Evolutionary conservation across 2,329 filamentous ascomycete species (phyloP), one percentile per base, ranked within the genome.

Genomic region (Harringtonia aguacate): DNA sequence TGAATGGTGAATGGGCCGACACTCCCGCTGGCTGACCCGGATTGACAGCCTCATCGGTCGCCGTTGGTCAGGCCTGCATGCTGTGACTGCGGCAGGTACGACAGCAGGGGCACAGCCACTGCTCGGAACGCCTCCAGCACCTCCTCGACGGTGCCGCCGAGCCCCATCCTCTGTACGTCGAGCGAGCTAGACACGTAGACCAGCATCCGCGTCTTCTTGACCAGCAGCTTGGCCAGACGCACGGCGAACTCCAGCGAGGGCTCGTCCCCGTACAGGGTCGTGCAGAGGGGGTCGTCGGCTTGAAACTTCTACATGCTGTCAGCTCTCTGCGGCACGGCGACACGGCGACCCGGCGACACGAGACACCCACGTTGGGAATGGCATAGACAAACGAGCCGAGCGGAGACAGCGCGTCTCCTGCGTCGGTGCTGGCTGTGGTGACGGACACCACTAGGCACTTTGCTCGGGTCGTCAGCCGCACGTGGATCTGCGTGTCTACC

Each of bases 341-440:
- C 15, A 30, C 36, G n/a, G 17, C 15, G 37, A 20, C 5, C 7
- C 9, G 12, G 35, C 35, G 18, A 18, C 44, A 18, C 12, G 20
- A 28, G 22, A 22, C 14, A 60, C 67, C 55, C 67, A 95, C 92
- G 65, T 95, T 84, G 15, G 92, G 90, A 60, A 98, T 77, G 3
- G 89, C 86, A 59, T 95, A 97, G 37, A 97, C 86, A 58, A 97
- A 90, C 40, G 87, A 95, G 4, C 92, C 90, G 63, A 97, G 73
- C 40, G 74, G 67, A 34, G 74, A 66, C 8, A 69, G 59, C 9
- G 62, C 58, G 42, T 67, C 66, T 8, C 37, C 45, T 12, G 45
- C 47, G 3, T 31, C 37, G 10, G 41, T n/a, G 22, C 70, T 59
- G 4, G 72, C 68, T 0, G 79, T 81, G 1, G 77, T 77, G 37